Conservation (phyloP, 2,329 filamentous ascomycete genomes). For the Ophiostoma australiae region DNA sequence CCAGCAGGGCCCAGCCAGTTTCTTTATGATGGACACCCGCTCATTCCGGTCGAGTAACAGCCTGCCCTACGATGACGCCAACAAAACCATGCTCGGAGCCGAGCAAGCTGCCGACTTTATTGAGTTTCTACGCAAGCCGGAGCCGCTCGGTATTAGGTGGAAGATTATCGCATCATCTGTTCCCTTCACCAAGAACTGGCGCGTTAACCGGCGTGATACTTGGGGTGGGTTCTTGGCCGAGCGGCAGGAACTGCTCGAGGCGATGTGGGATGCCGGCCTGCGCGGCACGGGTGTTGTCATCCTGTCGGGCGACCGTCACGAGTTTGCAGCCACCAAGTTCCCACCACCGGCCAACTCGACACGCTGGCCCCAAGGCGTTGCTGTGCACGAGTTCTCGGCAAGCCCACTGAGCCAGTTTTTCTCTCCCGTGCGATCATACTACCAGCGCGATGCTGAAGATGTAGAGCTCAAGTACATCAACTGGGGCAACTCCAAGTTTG, state of each 20-base stretch:
- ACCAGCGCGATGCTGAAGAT: constrained; percentile 75
- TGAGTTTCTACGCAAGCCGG: constrained; percentile 66
- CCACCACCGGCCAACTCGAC: constrained; percentile 54
- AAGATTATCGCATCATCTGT: constrained; percentile 88
- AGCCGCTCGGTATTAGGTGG: constrained; percentile 77
- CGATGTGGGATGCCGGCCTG: constrained; percentile 80
- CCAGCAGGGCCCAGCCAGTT: constrained; percentile 80
- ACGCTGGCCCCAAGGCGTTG: constrained; percentile 57
- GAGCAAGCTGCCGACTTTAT: constrained; percentile 76
- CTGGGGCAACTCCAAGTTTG: constrained; percentile 84
- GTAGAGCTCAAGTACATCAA: constrained; percentile 81
- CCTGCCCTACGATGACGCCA: constrained; percentile 53
- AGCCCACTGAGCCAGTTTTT: constrained; percentile 94
- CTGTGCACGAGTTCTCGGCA: constrained; percentile 86
- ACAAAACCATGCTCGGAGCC: constrained; percentile 82
- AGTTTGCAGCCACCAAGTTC: constrained; percentile 86
- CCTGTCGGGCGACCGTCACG: constrained; percentile 88
- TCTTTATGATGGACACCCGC: constrained; percentile 92
- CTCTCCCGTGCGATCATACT: constrained; percentile 76
- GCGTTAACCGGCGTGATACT: constrained; percentile 78
- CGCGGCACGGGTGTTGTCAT: constrained; percentile 74
- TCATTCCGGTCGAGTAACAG: constrained; percentile 71
- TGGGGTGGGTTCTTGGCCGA: constrained; percentile 91
- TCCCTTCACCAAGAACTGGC: constrained; percentile 98
- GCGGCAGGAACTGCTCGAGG: constrained; percentile 71